Evolutionary conservation across 177 flowering plant species (phyloP).

Genomic region (Vitis hybrid): DNA sequence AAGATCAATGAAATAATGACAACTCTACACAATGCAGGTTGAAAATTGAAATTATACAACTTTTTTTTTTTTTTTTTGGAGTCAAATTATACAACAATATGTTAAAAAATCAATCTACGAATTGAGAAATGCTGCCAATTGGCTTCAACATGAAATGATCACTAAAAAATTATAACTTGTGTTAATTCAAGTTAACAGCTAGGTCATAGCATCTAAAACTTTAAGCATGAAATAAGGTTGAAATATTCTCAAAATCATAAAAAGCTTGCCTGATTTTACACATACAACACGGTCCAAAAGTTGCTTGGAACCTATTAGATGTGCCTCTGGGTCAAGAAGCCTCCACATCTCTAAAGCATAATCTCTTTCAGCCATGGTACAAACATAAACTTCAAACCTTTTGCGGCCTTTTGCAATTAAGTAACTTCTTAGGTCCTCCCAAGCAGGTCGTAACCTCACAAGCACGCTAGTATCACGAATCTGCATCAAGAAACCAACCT

Average conservation of each 20-base stretch:
- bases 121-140: background rate
- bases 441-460: conserved; percentile 92
- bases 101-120: background rate
- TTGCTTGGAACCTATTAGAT: conserved; percentile 68
- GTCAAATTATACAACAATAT: too few relatives aligned
- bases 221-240: background rate
- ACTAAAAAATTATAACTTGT: background rate
- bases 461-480: conserved; percentile 98
- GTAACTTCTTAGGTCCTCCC: conserved; percentile 95
- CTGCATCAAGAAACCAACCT: conserved; percentile 34
- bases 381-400: conserved; percentile 97
- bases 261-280: conserved; percentile 78
- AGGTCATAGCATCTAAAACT: background rate
- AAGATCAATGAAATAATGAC: too few relatives aligned
- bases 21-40: too few relatives aligned
- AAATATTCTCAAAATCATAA: background rate
- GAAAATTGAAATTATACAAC: too few relatives aligned
- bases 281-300: conserved; percentile 82
- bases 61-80: too few relatives aligned
- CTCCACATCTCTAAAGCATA: conserved; percentile 99
- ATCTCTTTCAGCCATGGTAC: conserved; percentile 99
- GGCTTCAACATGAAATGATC: background rate
- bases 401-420: conserved; percentile 93
- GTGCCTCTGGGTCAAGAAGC: conserved; percentile 91
- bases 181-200: too few relatives aligned